Conservation (phyloP, 192 early-diverging fungal species). For the Obelidium mucronatum region DNA sequence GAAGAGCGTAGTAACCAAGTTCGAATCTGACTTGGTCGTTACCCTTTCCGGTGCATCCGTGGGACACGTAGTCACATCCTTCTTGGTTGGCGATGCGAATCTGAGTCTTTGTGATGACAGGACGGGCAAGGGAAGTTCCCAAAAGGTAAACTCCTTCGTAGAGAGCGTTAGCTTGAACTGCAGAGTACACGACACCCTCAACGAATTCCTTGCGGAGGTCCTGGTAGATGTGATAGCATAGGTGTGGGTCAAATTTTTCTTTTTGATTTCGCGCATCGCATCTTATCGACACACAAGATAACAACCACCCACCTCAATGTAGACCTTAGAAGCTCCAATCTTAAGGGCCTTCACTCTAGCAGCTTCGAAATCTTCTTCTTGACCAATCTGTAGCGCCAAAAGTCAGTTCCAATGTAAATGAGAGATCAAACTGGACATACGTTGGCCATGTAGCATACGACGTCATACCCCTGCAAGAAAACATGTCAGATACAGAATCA, state of each 20-base stretch:
- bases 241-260: background rate
- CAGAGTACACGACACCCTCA: conserved; percentile 89
- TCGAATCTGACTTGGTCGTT: conserved; percentile 99
- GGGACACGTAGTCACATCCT: conserved; percentile 96
- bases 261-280: conserved; percentile 3
- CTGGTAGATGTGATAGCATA: conserved; percentile 36
- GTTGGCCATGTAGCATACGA: conserved; percentile 96
- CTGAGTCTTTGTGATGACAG: conserved; percentile 86
- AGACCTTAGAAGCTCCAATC: conserved; percentile 94
- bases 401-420: background rate
- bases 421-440: too few relatives aligned
- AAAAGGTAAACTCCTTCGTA: conserved; percentile 97
- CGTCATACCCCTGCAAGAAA: conserved; percentile 82
- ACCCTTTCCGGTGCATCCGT: conserved; percentile 98
- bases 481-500: background rate
- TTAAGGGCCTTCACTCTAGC: conserved; percentile 90
- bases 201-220: conserved; percentile 95
- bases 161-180: conserved; percentile 92
- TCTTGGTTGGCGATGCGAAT: conserved; percentile 93
- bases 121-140: conserved; percentile 96
- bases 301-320: conserved; percentile 77
- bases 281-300: background rate
- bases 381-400: conserved; percentile 70
- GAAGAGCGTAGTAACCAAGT: conserved; percentile 95
- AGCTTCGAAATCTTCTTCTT: conserved; percentile 98